Evolutionary conservation across 2,329 filamentous ascomycete species (phyloP), one percentile per base, ranked within the genome.

Genomic region (Colletotrichum sp.): DNA sequence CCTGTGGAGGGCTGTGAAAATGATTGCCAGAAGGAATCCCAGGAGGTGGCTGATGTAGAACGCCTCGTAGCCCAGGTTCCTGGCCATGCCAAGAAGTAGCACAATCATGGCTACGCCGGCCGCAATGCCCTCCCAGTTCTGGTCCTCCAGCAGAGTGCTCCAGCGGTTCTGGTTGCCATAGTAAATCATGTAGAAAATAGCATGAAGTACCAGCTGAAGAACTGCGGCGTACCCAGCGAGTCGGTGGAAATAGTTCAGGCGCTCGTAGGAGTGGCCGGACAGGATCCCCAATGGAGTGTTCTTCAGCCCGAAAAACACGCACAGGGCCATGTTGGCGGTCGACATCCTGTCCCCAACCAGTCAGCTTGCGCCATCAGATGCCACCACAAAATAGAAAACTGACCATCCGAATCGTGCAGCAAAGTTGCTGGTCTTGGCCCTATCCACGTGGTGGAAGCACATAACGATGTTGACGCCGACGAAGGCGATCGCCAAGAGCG

Each of bases 201-300:
- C 81, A 58, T 90, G 88, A 0, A 87, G 63, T 1, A 86, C 70
- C 10, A 83, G 77, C 8, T 82, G 83, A 0, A 83, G 34, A 4
- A 87, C 79, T 1, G 85, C 85, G 1, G 84, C 82, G 57, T 88
- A 89, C 5, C 88, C 88, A 4, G 84, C 84, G 5, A 86, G 79
- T 55, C 86, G 85, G 76, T 90, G 89, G 7, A 90, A 82, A 3
- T 84, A 79, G 60, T 89, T 89, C 10, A 90, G 82, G 30, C 85
- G 82, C 65, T 87, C 87, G 73, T 90, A 87, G 4, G 87, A 86
- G 64, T 10, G 3, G 85, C 85, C 15, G 88, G 75, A 57, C 85
- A 13, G 34, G 81, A 5, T 32, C 18, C 84, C 84, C 7, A 90
- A 78, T 0, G 88, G 88, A 0, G 87, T 89, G 71, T 90, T 89